Conservation (phyloP, 1,284 basidiomycete species). For the Cutaneotrichosporon dermatis region DNA sequence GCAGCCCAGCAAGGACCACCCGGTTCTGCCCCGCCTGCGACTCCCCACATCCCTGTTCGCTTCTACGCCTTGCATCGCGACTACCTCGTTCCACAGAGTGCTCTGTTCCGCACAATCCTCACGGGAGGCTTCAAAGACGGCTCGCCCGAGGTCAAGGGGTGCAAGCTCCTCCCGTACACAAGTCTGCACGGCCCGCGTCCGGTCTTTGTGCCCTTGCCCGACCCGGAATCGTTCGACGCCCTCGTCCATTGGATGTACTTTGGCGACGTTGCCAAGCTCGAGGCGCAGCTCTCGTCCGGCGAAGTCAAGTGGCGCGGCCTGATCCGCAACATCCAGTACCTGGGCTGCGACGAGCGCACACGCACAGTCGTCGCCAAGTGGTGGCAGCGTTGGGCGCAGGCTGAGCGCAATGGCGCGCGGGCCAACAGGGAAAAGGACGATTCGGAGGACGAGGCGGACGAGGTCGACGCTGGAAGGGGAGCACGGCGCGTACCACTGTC, state of each 20-base stretch:
- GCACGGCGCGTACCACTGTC: too few species aligned
- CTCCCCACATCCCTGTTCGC: background rate
- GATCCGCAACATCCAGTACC: constrained; percentile 46
- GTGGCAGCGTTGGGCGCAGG: constrained; percentile 48
- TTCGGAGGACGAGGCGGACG: background rate
- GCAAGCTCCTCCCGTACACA: constrained; percentile 8
- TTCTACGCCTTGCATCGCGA: constrained; percentile 42
- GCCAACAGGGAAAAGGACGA: background rate
- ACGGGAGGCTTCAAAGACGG: constrained; percentile 11
- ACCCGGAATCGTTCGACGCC: constrained; percentile 43
- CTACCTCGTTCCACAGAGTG: constrained; percentile 45
- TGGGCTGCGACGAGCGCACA: constrained; percentile 42
- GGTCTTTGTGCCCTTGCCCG: constrained; percentile 45
- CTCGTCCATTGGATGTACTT: constrained; percentile 49
- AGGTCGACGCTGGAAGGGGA: background rate
- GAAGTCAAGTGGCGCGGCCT: constrained; percentile 46
- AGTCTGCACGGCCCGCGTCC: constrained; percentile 10
- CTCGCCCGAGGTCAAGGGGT: constrained; percentile 14
- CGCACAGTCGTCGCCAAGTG: constrained; percentile 43
- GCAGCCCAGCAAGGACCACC: too few species aligned
- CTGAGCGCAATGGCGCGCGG: constrained; percentile 3
- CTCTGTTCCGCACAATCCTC: constrained; percentile 42
- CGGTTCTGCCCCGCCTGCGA: too few species aligned
- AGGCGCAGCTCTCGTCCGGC: constrained; percentile 36
- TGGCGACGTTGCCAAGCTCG: constrained; percentile 36